These are phyloP conservation scores for Colletotrichum trifolii DNA, from an alignment of 2,329 filamentous ascomycete genomes.

Conservation along the genomic window DNA sequence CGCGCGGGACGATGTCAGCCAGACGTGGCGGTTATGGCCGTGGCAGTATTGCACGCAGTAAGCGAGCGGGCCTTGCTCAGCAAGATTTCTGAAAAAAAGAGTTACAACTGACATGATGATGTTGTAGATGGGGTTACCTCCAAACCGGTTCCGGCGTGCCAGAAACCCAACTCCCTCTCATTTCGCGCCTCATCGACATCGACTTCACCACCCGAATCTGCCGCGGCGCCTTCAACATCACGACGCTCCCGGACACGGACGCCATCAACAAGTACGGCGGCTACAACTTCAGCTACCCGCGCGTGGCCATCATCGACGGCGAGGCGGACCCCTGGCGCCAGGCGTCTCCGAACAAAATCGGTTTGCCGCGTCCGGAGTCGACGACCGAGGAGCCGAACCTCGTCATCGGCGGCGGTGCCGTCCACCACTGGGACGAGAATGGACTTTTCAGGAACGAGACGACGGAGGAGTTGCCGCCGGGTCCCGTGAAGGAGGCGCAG, in stretches of 20 bases:
- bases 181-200: conserved; percentile 77
- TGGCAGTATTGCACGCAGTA: conserved; percentile 68
- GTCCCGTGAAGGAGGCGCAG: conserved; percentile 69
- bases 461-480: conserved; percentile 65
- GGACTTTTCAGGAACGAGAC: conserved; percentile 73
- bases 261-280: conserved; percentile 82
- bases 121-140: conserved; percentile 78
- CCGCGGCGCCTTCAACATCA: conserved; percentile 76
- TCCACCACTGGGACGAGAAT: conserved; percentile 86
- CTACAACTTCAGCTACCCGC: conserved; percentile 76
- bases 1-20: conserved; percentile 11
- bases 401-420: conserved; percentile 72
- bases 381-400: conserved; percentile 76
- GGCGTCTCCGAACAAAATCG: conserved; percentile 75
- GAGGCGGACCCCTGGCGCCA: conserved; percentile 83
- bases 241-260: conserved; percentile 68
- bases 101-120: conserved; percentile 21
- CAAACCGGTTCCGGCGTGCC: conserved; percentile 79
- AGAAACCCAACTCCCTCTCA: conserved; percentile 69
- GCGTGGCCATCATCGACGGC: conserved; percentile 82
- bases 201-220: conserved; percentile 73
- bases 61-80: conserved; percentile 35
- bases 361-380: conserved; percentile 62
- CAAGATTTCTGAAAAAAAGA: neutral
- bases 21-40: conserved; percentile 54